Percentiles rank a stretch among this genome's conserved stretches.
Conservation (phyloP, 2,329 filamentous ascomycete species). For the Fusarium tuaranense region DNA sequence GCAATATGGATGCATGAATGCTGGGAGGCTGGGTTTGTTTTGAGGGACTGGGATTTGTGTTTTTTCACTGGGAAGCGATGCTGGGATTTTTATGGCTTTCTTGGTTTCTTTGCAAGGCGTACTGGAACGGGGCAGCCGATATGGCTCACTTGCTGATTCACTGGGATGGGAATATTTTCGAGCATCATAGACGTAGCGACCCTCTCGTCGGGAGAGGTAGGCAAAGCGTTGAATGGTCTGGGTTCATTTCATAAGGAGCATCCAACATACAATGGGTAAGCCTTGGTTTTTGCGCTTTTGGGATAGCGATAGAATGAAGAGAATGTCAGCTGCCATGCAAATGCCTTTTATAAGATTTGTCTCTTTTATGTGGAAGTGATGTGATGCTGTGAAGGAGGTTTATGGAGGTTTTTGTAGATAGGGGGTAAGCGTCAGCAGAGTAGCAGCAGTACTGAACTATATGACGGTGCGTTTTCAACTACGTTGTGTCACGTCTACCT, state of each 20-base stretch:
- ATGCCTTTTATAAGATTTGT: neutral
- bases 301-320: slow-evolving; percentile 27
- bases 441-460: neutral
- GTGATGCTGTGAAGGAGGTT: neutral
- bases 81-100: slow-evolving; percentile 5
- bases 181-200: slow-evolving; percentile 10
- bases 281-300: slow-evolving; percentile 10
- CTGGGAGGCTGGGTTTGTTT: slow-evolving; percentile 28
- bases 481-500: too few relatives aligned
- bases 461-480: neutral
- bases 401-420: neutral
- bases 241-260: neutral
- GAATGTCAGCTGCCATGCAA: slow-evolving; percentile 2
- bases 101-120: slow-evolving; percentile 32
- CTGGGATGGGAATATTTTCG: slow-evolving; percentile 2
- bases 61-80: slow-evolving; percentile 32
- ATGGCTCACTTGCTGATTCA: slow-evolving; percentile 4
- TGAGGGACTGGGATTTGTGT: neutral
- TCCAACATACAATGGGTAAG: slow-evolving; percentile 9
- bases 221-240: slow-evolving; percentile 15
- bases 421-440: neutral
- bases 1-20: slow-evolving; percentile 36
- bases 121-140: slow-evolving; percentile 29
- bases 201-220: neutral
- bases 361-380: neutral